These are phyloP conservation scores for Aspergillus pseudoglaucus DNA, from an alignment of 2,329 filamentous ascomycete genomes.

Conservation along the genomic window DNA sequence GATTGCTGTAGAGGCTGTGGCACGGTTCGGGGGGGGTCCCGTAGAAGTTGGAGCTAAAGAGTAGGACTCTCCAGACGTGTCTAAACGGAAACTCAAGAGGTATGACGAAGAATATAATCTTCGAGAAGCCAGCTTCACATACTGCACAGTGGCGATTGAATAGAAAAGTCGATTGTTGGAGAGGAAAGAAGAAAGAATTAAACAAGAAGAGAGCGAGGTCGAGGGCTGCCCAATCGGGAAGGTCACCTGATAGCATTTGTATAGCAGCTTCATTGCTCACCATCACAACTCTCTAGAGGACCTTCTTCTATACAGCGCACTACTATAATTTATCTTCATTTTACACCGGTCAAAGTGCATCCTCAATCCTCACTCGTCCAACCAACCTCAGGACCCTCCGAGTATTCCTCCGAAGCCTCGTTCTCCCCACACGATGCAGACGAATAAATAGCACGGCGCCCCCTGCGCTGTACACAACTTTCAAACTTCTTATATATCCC, in stretches of 20 bases:
- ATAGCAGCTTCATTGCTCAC: not conserved
- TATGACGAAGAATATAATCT: too few relatives aligned
- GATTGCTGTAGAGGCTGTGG: too few relatives aligned
- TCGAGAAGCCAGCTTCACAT: too few relatives aligned
- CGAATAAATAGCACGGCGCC: slow-evolving; percentile 3
- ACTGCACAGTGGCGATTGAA: too few relatives aligned
- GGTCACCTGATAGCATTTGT: not conserved
- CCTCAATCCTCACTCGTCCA: not conserved
- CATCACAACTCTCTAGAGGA: not conserved
- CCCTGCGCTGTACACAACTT: not conserved
- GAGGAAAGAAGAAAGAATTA: not conserved
- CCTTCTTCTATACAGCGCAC: not conserved
- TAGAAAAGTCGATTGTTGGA: too few relatives aligned
- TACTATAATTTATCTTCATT: not conserved
- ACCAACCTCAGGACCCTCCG: slow-evolving; percentile 11
- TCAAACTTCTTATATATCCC: too few relatives aligned
- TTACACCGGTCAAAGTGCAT: not conserved
- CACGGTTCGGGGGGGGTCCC: too few relatives aligned
- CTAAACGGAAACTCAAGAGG: too few relatives aligned
- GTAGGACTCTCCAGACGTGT: too few relatives aligned
- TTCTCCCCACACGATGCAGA: not conserved
- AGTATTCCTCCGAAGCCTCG: slow-evolving; percentile 14
- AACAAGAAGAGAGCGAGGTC: not conserved
- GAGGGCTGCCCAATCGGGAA: not conserved
- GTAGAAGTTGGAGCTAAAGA: too few relatives aligned